Conservation (phyloP, 352 stramenopile species). For the Stephanocyclus meneghinianus region DNA sequence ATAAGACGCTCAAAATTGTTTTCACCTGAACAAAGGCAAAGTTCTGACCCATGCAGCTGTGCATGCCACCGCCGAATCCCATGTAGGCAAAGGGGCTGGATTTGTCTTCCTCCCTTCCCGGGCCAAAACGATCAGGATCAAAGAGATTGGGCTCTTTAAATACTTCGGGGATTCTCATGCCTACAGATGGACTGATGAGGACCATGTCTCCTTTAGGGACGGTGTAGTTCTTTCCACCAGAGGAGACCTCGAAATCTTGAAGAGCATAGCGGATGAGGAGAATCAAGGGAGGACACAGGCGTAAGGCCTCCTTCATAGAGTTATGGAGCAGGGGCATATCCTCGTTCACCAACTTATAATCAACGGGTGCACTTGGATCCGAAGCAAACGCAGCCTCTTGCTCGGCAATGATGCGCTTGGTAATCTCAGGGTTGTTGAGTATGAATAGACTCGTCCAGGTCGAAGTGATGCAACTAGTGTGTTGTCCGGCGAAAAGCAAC, state of each 20-base stretch:
- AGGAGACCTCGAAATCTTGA: conserved; percentile 80
- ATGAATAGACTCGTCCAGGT: conserved; percentile 89
- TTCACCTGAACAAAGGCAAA: conserved; percentile 92
- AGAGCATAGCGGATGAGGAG: conserved; percentile 89
- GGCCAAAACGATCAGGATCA: conserved; percentile 87
- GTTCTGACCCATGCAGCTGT: conserved; percentile 91
- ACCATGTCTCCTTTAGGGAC: conserved; percentile 90
- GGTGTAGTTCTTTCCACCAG: conserved; percentile 79
- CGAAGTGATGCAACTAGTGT: conserved; percentile 89
- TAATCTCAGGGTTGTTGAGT: conserved; percentile 78
- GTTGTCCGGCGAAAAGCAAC: conserved; percentile 90
- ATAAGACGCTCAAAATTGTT: conserved; percentile 88
- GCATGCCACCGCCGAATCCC: conserved; percentile 89
- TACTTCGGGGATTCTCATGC: conserved; percentile 73
- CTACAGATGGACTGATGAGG: conserved; percentile 85
- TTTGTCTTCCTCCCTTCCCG: conserved; percentile 87
- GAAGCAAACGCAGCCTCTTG: conserved; percentile 60
- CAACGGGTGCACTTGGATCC: conserved; percentile 45
- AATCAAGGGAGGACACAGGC: conserved; percentile 90
- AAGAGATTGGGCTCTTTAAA: conserved; percentile 84
- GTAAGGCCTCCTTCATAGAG: conserved; percentile 88
- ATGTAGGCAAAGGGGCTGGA: conserved; percentile 86
- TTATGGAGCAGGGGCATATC: conserved; percentile 87
- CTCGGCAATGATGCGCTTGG: conserved; percentile 82
- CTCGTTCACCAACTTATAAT: conserved; percentile 84